phyloP scores from a whole-genome alignment of 257 asterid genomes.

The Phtheirospermum japonicum region DNA sequence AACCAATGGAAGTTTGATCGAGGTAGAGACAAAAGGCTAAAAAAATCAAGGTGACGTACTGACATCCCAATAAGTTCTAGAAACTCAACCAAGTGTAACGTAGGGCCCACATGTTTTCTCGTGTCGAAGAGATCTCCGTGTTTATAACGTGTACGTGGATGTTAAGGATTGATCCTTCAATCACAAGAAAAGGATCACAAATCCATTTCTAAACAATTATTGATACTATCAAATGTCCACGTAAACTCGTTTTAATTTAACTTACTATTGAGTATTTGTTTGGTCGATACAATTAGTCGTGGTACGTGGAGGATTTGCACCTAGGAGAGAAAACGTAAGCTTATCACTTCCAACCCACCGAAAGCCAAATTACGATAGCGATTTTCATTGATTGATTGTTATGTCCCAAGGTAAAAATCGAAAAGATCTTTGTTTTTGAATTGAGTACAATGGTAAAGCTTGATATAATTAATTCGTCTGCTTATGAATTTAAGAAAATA shows the following conservation, averaged over 20 bases:
- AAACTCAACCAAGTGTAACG: neutral
- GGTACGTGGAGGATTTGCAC: constrained; percentile 5
- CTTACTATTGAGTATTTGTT: neutral
- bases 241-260: neutral
- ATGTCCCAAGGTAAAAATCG: constrained; percentile 2
- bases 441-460: too few species aligned
- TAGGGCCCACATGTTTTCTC: constrained; percentile 30
- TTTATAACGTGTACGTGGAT: constrained; percentile 35
- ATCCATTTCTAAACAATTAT: too few species aligned
- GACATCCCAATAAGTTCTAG: neutral
- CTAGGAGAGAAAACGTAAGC: constrained; percentile 4
- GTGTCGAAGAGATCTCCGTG: constrained; percentile 34
- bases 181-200: constrained; percentile 13
- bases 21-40: neutral
- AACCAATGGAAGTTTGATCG: too few species aligned
- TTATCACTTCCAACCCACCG: constrained; percentile 13
- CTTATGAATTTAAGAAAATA: neutral
- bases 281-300: neutral
- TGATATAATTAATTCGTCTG: neutral
- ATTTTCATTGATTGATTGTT: too few species aligned
- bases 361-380: too few species aligned
- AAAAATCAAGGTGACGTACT: constrained; percentile 13
- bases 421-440: neutral
- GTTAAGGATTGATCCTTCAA: constrained; percentile 14
- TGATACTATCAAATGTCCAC: too few species aligned